Evolutionary conservation across 2,329 filamentous ascomycete species (phyloP), one percentile per base, ranked within the genome.

Genomic region (Microascus cirrosus): DNA sequence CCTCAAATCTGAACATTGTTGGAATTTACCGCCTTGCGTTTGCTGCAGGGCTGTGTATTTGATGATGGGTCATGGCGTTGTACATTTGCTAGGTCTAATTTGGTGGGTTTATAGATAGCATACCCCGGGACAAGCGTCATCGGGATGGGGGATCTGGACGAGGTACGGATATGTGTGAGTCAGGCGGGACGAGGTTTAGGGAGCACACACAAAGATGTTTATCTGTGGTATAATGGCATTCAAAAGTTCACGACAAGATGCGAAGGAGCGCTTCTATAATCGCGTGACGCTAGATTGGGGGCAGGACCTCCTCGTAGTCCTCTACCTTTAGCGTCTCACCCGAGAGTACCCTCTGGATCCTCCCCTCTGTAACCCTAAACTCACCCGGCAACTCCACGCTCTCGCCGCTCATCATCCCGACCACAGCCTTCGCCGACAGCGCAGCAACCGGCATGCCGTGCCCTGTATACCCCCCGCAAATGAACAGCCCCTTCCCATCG

Each of bases 401-500:
- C 69, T 70, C 0, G 66, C 68, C 13, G 65, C 73, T 73, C 57
- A 89, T 80, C 74, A 86, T 79, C 53, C 79, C 71, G 11, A 82
- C 85, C 13, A 82, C 80, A 1, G 82, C 82, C 59, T 83, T 80
- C 1, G 80, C 88, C 63, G 81, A 84, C 48, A 89, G 71, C 61
- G 84, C 84, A 18, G 86, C 83, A 63, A 85, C 84, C 22, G 87
- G 86, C 87, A 91, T 90, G 0, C 89, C 89, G 68, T 92, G 88
- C 0, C 84, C 86, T 5, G 85, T 86, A 65, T 86, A 90, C 2
- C 84, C 87, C 2, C 78, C 85, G 60, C 78, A 79, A 13, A 90
- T 62, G 73, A 77, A 90, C 57, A 89, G 62, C 0, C 84, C 84
- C 67, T 11, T 57, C 3, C 51, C 69, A 20, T 70, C 73, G n/a